These are phyloP conservation scores for Euptelea pleiosperma DNA, from an alignment of 164 flowering plant species.

Conservation along the genomic window DNA sequence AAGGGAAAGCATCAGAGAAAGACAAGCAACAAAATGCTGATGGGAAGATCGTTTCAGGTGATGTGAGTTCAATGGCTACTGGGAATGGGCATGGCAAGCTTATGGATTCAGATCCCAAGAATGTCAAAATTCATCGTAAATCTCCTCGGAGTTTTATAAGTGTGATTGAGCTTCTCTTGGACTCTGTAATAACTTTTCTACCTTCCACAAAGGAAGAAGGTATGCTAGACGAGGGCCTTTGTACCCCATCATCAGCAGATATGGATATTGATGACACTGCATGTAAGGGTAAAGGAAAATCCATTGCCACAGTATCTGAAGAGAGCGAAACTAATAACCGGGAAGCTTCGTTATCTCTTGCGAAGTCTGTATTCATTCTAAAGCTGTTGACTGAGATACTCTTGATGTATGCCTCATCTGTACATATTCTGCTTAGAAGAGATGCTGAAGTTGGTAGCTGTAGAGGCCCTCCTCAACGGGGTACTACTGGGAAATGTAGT, in stretches of 20 bases:
- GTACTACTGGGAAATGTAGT: slow-evolving; percentile 26
- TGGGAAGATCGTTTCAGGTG: slow-evolving; percentile 44
- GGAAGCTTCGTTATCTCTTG: slow-evolving; percentile 77
- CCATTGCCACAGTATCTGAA: slow-evolving; percentile 54
- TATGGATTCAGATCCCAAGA: slow-evolving; percentile 55
- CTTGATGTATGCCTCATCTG: slow-evolving; percentile 74
- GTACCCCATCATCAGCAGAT: slow-evolving; percentile 40
- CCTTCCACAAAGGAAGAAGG: slow-evolving; percentile 63
- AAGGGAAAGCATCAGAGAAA: slow-evolving; percentile 52
- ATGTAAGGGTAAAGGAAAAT: slow-evolving; percentile 88
- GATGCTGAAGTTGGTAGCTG: slow-evolving; percentile 71
- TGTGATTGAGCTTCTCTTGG: slow-evolving; percentile 88
- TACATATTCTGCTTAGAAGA: slow-evolving; percentile 68
- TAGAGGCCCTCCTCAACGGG: slow-evolving; percentile 45
- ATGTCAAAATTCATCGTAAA: slow-evolving; percentile 59
- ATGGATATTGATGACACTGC: slow-evolving; percentile 87
- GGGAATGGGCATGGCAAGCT: slow-evolving; percentile 56
- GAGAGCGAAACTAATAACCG: slow-evolving; percentile 45
- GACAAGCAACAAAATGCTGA: slow-evolving; percentile 39
- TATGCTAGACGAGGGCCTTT: slow-evolving; percentile 23
- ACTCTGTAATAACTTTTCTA: slow-evolving; percentile 52
- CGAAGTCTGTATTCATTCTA: slow-evolving; percentile 73
- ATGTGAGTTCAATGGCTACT: slow-evolving; percentile 21
- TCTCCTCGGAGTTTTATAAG: slow-evolving; percentile 70
- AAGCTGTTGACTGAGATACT: slow-evolving; percentile 87